These are phyloP conservation scores for Jaltomata sinuosa DNA, from an alignment of 257 asterid genomes.

Conservation along the genomic window DNA sequence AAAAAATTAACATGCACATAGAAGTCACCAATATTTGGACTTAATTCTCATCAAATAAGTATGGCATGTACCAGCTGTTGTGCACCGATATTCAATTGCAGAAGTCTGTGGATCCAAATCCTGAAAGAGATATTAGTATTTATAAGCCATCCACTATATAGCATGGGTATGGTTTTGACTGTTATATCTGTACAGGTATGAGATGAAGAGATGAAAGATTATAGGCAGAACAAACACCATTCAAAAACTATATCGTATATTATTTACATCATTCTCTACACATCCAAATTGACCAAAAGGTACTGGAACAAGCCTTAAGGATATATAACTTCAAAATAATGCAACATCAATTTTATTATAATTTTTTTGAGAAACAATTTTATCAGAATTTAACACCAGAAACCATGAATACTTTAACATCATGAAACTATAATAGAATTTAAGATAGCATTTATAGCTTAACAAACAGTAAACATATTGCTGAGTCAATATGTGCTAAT, in stretches of 20 bases:
- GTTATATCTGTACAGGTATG: not conserved
- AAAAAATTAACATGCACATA: not conserved
- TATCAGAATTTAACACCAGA: not conserved
- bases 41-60: slow-evolving; percentile 15
- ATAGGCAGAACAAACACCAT: not conserved
- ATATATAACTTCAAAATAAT: not conserved
- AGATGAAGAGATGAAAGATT: not conserved
- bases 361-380: not conserved
- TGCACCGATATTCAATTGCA: slow-evolving; percentile 69
- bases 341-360: not conserved
- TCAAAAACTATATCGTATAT: not conserved
- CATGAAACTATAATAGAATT: not conserved
- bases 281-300: not conserved
- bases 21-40: not conserved
- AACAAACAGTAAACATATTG: not conserved
- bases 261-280: not conserved
- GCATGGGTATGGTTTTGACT: not conserved
- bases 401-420: not conserved
- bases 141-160: not conserved
- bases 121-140: slow-evolving; percentile 39
- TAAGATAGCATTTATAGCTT: not conserved
- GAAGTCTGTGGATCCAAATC: slow-evolving; percentile 79
- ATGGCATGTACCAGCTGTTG: slow-evolving; percentile 80
- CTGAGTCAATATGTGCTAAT: not conserved
- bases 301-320: not conserved